Evolutionary conservation across 345 rosid species (phyloP), one percentile per base, ranked within the genome.

Genomic region (Citrus hindsii): DNA sequence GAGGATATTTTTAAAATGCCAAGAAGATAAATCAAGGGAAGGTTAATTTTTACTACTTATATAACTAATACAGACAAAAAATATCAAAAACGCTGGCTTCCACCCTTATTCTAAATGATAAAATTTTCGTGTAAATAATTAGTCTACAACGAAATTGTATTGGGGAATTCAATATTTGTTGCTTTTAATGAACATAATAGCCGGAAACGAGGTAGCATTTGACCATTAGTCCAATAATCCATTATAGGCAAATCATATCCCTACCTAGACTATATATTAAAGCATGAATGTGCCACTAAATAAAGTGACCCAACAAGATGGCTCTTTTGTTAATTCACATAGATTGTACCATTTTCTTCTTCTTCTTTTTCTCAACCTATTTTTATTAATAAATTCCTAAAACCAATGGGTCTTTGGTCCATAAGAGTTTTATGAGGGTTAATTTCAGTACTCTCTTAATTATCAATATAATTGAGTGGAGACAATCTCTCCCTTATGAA

Each of bases 401-500:
- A 42, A 32, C 0, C 0, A 32, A 32, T 32, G 33, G 33, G 5
- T 32, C 5, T 0, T 32, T 32, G 0, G 0, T 32, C 0, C 5
- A 32, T 32, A 32, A 4, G 0, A 32, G 4, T 0, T 32, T 32
- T 32, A 4, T 32, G 0, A 0, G 0, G 0, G 0, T 32, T 32
- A 32, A 32, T 32, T 32, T 32, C 33, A 4, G 33, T 32, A 0
- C 0, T 32, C 33, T 0, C 5, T 32, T 0, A 4, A 32, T 32
- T 32, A 32, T 32, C 0, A 32, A 32, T 0, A 32, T 32, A 0
- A 32, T 32, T 32, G 5, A 32, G 4, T 32, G 0, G 5, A 4
- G 33, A 32, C 0, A 4, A 0, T 32, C 0, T 32, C 0, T 32
- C 0, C 0, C 5, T 32, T 32, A 32, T 5, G 33, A 32, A 32